Conservation (phyloP, 805 yeast genomes). For the Candida boidinii region DNA sequence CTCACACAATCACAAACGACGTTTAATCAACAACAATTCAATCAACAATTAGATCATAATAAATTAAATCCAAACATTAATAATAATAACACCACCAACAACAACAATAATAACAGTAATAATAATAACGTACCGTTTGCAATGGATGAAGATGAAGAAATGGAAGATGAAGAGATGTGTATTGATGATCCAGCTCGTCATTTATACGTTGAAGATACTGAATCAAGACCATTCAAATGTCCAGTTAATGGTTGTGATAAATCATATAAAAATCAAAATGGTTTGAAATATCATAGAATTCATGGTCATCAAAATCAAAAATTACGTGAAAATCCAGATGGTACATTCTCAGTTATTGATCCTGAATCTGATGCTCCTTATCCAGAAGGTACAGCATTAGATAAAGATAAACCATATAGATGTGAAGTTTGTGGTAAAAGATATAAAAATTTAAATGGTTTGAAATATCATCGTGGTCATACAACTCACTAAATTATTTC, state of each 20-base stretch:
- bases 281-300: conserved; percentile 86
- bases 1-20: not conserved
- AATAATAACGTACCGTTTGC: conserved; percentile 21
- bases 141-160: conserved; percentile 25
- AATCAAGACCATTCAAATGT: conserved; percentile 91
- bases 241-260: conserved; percentile 98
- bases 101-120: conserved; percentile 8
- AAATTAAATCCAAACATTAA: conserved; percentile 17
- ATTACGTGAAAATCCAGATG: conserved; percentile 83
- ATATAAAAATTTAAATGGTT: conserved; percentile 90
- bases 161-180: conserved; percentile 48
- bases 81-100: conserved; percentile 2
- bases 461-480: conserved; percentile 96
- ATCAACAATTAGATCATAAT: not conserved
- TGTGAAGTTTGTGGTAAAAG: conserved; percentile 98
- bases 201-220: conserved; percentile 85
- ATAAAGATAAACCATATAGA: conserved; percentile 95
- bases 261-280: conserved; percentile 95
- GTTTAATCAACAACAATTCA: not conserved
- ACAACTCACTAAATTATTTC: conserved; percentile 67
- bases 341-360: conserved; percentile 85
- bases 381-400: conserved; percentile 90
- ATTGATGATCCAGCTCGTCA: conserved; percentile 97
- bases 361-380: conserved; percentile 85
- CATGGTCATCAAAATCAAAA: conserved; percentile 98